Evolutionary conservation across 2,329 filamentous ascomycete genomes (phyloP), one percentile per base, ranked within the genome.

Genomic region (Fragosphaeria purpurea): DNA sequence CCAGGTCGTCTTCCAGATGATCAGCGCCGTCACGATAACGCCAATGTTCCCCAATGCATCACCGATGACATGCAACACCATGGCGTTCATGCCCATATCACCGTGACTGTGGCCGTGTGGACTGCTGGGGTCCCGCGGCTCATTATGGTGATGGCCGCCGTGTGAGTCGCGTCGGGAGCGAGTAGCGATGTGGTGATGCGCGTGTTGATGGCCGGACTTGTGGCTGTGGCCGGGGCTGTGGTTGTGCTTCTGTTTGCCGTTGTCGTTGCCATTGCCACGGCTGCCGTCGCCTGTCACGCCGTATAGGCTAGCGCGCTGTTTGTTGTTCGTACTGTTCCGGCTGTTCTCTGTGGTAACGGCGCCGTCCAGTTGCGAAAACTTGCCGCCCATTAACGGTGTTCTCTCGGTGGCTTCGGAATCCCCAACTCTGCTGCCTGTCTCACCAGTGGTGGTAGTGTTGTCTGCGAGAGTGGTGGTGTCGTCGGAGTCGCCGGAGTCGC

Each of bases 1-100:
- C 75, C 80, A 95, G 48, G 85, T 73, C 2, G 88, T 93, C 51
- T 95, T 76, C 90, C 90, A 96, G 69, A 98, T 97, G 63, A 93
- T 76, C 38, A 94, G 76, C 5, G 87, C 88, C 5, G 88, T 88
- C 45, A 75, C 75, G 56, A 94, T 94, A 57, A 94, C 88, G 59
- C 88, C 88, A 49, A 94, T 78, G 62, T 94, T 94, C 57, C 88
- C 88, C 4, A 94, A 76, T 44, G 87, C 87, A 66, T 94, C 88
- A 41, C 88, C 88, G 56, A 94, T 76, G 42, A 86, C 83, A 60
- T 86, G 83, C 33, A 86, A 73, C 52, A 90, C 70, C 72, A 90
- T 84, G 47, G 85, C 86, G 48, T 87, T 86, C 91, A 98, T 97
- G 66, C 95, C 95, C 73, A 98, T 85, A 62, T 98, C 90, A 53